Evolutionary conservation across 495 filamentous ascomycete species (phyloP).

Genomic region (Penicillium subrubescens): DNA sequence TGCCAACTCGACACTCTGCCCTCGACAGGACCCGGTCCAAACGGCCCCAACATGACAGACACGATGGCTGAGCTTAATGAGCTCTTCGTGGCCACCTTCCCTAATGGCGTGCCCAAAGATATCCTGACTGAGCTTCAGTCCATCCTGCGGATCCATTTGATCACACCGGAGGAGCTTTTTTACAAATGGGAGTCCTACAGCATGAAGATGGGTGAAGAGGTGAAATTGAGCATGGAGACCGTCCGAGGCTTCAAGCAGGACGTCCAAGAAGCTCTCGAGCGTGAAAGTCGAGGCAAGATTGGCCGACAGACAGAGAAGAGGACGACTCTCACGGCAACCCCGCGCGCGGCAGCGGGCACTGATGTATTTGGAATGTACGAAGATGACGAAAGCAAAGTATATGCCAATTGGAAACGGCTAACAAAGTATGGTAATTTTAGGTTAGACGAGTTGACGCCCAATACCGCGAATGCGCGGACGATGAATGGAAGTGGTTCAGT

Average conservation of each 20-base stretch:
- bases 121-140: conserved; percentile 77
- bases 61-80: conserved; percentile 62
- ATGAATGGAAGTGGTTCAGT: conserved; percentile 52
- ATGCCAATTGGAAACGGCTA: background rate
- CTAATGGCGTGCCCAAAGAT: conserved; percentile 65
- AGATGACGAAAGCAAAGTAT: background rate
- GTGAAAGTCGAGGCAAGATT: conserved; percentile 63
- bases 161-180: conserved; percentile 79
- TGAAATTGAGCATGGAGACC: conserved; percentile 66
- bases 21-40: conserved; percentile 11
- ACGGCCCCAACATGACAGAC: conserved; percentile 27
- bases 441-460: conserved; percentile 77
- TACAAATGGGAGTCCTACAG: conserved; percentile 98
- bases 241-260: conserved; percentile 80
- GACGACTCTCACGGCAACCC: conserved; percentile 57
- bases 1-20: conserved; percentile 11
- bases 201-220: conserved; percentile 87
- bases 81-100: conserved; percentile 60
- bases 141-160: conserved; percentile 77
- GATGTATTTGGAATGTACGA: conserved; percentile 87
- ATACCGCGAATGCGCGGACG: conserved; percentile 59
- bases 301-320: conserved; percentile 65
- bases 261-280: conserved; percentile 79
- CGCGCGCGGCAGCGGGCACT: conserved; percentile 57
- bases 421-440: conserved; percentile 36